A percentile compares a stretch with the other conserved stretches of the same genome.
Evolutionary conservation across 495 filamentous ascomycete species (phyloP).

Genomic region (Neurospora sp.): DNA sequence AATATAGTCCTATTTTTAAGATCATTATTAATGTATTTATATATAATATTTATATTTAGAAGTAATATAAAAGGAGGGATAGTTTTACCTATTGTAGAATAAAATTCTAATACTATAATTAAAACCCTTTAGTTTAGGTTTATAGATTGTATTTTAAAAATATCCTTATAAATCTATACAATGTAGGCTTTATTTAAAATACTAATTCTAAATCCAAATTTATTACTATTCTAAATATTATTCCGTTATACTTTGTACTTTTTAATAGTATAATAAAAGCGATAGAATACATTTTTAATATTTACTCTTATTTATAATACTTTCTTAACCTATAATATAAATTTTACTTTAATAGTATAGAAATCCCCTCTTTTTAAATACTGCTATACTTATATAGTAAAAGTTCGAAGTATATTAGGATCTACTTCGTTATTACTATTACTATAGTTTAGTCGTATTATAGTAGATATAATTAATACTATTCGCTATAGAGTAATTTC

Average conservation of each 20-base stretch:
- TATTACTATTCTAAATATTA: not conserved
- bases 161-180: not conserved
- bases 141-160: not conserved
- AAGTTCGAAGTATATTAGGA: no score
- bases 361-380: no score
- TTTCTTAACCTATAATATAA: no score
- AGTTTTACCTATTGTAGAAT: not conserved
- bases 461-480: no score
- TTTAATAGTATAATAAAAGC: not conserved
- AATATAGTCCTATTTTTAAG: not conserved
- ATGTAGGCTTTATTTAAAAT: not conserved
- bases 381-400: accelerated
- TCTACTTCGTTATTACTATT: no score
- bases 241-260: not conserved
- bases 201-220: not conserved
- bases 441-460: no score
- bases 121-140: not conserved
- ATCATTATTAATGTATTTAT: not conserved
- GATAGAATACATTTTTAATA: not conserved
- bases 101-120: not conserved
- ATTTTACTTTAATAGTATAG: no score
- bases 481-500: no score
- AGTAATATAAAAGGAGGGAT: not conserved
- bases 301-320: no score
- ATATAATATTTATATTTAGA: not conserved